Evolutionary conservation across 2,329 filamentous ascomycete genomes (phyloP).

Genomic region (Stagonosporopsis vannaccii): DNA sequence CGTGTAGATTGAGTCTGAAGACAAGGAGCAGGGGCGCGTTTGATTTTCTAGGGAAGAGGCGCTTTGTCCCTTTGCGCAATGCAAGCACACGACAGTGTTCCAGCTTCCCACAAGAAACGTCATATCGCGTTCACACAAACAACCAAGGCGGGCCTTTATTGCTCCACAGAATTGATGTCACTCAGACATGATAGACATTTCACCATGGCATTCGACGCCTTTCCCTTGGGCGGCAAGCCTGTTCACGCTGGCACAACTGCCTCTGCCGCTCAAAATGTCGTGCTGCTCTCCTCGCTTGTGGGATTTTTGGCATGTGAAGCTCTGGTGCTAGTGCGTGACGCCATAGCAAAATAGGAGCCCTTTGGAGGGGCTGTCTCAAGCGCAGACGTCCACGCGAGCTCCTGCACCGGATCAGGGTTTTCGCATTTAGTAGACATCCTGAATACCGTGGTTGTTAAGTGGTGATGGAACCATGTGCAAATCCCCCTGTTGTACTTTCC

Average conservation of each 20-base stretch:
- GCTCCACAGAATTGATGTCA: constrained; percentile 20
- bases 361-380: not conserved
- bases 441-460: constrained; percentile 3
- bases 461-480: constrained; percentile 9
- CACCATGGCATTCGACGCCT: constrained; percentile 5
- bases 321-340: not conserved
- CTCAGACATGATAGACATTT: constrained; percentile 3
- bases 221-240: constrained; percentile 9
- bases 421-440: constrained; percentile 3
- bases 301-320: constrained; percentile 18
- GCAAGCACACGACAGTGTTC: constrained; percentile 19
- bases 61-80: constrained; percentile 15
- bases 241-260: constrained; percentile 1
- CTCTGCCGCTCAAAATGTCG: constrained; percentile 5
- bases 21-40: constrained; percentile 8
- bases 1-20: constrained; percentile 6
- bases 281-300: constrained; percentile 15
- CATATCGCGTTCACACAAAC: constrained; percentile 20
- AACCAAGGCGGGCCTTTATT: constrained; percentile 7
- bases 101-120: constrained; percentile 17
- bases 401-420: constrained; percentile 5
- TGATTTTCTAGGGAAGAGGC: constrained; percentile 15
- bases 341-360: not conserved
- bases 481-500: constrained; percentile 6
- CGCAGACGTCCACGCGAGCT: constrained; percentile 17